These are phyloP conservation scores for Kuraishia molischiana DNA, from an alignment of 805 yeast genomes.

Conservation along the genomic window DNA sequence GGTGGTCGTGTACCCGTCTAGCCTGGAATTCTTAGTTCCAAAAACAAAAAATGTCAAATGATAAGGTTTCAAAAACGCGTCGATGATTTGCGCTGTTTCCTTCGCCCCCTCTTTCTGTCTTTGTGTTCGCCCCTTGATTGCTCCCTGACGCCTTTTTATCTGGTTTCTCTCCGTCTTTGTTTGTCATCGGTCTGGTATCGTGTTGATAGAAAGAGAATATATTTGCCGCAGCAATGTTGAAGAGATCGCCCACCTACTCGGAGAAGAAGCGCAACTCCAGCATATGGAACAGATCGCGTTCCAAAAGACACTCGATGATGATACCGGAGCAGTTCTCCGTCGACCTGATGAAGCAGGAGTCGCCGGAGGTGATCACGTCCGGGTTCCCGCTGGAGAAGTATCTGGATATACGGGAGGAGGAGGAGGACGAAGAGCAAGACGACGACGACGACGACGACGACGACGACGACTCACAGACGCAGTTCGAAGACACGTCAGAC, in stretches of 20 bases:
- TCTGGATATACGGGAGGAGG: background rate
- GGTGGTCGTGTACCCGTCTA: no score
- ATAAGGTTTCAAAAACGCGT: no score
- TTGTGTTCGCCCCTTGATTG: no score
- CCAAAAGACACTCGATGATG: background rate
- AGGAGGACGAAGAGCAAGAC: background rate
- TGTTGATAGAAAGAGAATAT: no score
- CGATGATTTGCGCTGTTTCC: no score
- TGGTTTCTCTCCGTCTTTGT: no score
- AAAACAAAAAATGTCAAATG: no score
- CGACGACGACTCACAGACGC: background rate
- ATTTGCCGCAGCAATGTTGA: no score
- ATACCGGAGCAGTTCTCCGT: background rate
- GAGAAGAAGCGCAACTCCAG: background rate
- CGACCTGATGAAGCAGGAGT: background rate
- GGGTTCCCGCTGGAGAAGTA: background rate
- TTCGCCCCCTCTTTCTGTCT: no score
- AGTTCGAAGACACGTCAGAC: slow-evolving; percentile 1
- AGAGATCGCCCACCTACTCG: background rate
- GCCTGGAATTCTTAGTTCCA: no score
- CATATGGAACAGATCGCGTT: background rate
- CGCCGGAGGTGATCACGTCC: background rate
- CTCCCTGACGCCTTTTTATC: no score
- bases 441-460: background rate
- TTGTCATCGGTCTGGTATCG: no score